Evolutionary conservation across 768 basidiomycete genomes (phyloP).

Genomic region (Phanerochaete sordida): DNA sequence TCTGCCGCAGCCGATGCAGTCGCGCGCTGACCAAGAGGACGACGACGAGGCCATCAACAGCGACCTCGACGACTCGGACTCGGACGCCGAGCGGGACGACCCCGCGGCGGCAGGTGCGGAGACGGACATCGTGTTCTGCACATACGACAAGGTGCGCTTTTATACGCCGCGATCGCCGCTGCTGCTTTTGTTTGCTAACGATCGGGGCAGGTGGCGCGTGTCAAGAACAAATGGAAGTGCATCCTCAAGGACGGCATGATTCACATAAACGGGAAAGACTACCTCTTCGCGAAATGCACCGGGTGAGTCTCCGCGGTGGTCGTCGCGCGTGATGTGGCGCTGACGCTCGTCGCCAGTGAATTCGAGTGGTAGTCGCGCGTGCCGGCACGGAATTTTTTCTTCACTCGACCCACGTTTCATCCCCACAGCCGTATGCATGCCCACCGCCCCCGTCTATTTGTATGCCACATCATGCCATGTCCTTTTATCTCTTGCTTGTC

Average conservation of each 20-base stretch:
- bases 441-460: neutral
- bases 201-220: slow-evolving; percentile 79
- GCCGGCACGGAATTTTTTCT: neutral
- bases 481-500: neutral
- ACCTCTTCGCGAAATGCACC: slow-evolving; percentile 94
- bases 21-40: slow-evolving; percentile 34
- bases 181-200: slow-evolving; percentile 6
- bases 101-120: slow-evolving; percentile 66
- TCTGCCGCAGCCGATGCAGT: slow-evolving; percentile 57
- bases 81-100: slow-evolving; percentile 82
- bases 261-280: slow-evolving; percentile 94
- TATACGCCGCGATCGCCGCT: neutral
- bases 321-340: neutral
- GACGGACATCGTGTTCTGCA: slow-evolving; percentile 94
- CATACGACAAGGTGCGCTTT: slow-evolving; percentile 86
- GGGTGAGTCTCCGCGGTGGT: slow-evolving; percentile 50
- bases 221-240: slow-evolving; percentile 99
- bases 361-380: slow-evolving; percentile 29
- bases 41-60: slow-evolving; percentile 92
- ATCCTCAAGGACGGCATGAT: slow-evolving; percentile 97
- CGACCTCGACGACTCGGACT: slow-evolving; percentile 94
- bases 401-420: neutral
- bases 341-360: slow-evolving; percentile 21
- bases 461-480: neutral
- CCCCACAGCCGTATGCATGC: neutral